Base-by-base conservation (phyloP, 1,139 yeast species). In the Hemisphaericaspora lyxosophila region DNA sequence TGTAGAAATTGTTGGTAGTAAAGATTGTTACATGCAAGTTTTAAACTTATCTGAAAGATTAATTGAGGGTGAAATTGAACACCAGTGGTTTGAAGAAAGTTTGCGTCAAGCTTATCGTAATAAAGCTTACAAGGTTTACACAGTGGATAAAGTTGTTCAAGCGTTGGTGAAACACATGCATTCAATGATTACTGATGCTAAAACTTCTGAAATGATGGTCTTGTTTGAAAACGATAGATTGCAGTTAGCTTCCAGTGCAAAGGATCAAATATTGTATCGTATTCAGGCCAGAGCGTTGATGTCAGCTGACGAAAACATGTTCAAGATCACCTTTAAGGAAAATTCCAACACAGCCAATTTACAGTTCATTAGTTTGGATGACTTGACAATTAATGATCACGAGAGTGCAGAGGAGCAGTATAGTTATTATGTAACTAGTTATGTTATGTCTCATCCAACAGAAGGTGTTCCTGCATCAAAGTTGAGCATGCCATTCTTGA, bases 31-130 rank as follows among this genome's bases (percentile, higher is more conserved):
- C 59, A 64, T 71, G 27, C 97, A 92, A 61, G 77, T 89, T 14
- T 68, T 92, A 43, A 69, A 68, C 2, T 70, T 92, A 42, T 78
- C 95, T 39, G 89, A 80, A 50, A 78, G 80, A 47, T 69, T 90
- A 38, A 85, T 94, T 47, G 95, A 88, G 53, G 96, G 96, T 20
- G 95, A 89, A 29, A 69, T 92, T 38, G 98, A 92, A 53, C 96
- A 89, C 49, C 95, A 85, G 60, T 85, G 94, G 86, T 92, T 86
- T 59, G 99, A 92, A 66, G 98, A 92, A 60, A 77, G 96, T 17
- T 67, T 94, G 45, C 87, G 99, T 48, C 97, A 90, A 68, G 97
- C 95, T 0, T 92, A 87, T 67, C 80, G 94, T 53, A 94, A 92
- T 63, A 83, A 82, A 48, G 98, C 97, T 0, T 94, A 86, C 67